A percentile compares a stretch with the other conserved stretches of the same genome.
These are phyloP conservation scores for Pascua guehoae DNA, from an alignment of 1,284 basidiomycete species.

Conservation along the genomic window DNA sequence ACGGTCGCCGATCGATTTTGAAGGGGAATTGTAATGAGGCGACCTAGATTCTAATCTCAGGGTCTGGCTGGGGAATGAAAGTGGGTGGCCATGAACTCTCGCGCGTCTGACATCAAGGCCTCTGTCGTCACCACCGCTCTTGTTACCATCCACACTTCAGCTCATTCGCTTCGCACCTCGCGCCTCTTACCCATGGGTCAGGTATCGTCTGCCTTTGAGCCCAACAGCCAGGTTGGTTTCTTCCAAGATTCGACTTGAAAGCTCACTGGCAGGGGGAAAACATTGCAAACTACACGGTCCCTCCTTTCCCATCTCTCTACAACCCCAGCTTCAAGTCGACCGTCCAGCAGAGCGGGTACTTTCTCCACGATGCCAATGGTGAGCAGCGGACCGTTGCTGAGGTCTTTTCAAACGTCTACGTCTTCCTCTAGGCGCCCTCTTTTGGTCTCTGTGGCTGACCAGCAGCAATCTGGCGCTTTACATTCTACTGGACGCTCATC, in stretches of 20 bases:
- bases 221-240: conserved; percentile 15
- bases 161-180: too few relatives aligned
- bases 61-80: neutral
- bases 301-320: conserved; percentile 56
- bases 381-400: too few relatives aligned
- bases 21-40: neutral
- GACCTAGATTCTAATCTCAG: neutral
- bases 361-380: conserved; percentile 51
- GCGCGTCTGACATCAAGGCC: too few relatives aligned
- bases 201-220: conserved; percentile 32
- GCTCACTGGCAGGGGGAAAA: neutral
- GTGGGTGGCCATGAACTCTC: too few relatives aligned
- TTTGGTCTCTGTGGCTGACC: neutral
- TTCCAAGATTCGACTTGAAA: neutral
- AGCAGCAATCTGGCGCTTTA: conserved; percentile 74
- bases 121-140: too few relatives aligned
- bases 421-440: too few relatives aligned
- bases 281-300: conserved; percentile 31
- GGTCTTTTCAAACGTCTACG: too few relatives aligned
- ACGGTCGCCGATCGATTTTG: too few relatives aligned
- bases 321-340: conserved; percentile 49
- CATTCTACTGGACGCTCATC: conserved; percentile 76
- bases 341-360: conserved; percentile 29
- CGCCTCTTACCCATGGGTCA: conserved; percentile 24
- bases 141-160: too few relatives aligned